phyloP scores from a whole-genome alignment of 176 grass and related monocot genomes.

The Leersia perrieri region DNA sequence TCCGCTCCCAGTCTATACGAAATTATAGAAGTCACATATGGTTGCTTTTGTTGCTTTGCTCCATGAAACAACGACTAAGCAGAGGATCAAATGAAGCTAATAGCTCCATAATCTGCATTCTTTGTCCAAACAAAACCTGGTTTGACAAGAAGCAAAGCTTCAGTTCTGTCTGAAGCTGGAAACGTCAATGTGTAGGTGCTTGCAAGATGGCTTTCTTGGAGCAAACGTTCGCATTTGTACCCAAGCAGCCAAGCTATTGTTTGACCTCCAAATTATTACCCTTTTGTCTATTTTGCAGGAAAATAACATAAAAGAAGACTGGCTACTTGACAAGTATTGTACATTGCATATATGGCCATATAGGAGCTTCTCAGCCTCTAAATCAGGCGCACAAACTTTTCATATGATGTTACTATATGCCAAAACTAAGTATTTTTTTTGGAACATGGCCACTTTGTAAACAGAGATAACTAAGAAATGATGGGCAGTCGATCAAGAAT shows the following conservation, averaged over 20 bases:
- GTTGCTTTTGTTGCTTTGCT: not conserved
- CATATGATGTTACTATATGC: not conserved
- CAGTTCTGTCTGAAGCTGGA: not conserved
- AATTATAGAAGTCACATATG: not conserved
- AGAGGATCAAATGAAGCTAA: not conserved
- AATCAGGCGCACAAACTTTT: not conserved
- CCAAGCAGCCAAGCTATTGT: not conserved
- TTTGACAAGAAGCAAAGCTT: not conserved
- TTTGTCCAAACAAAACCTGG: not conserved
- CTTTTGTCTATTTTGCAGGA: not conserved
- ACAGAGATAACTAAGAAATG: not conserved
- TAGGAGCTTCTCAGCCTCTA: not conserved
- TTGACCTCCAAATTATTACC: not conserved
- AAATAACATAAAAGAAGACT: too few species aligned
- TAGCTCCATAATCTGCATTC: not conserved
- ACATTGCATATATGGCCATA: not conserved
- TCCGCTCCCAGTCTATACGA: not conserved
- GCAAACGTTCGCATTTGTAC: not conserved
- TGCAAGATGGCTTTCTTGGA: not conserved
- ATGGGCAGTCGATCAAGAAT: not conserved
- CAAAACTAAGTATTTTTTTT: not conserved
- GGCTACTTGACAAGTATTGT: too few species aligned
- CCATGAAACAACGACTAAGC: not conserved
- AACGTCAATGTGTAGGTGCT: not conserved
- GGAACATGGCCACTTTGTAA: not conserved